These are phyloP conservation scores for Paramecium sonneborni DNA, from an alignment of 73 alveolate genomes.

Conservation along the genomic window DNA sequence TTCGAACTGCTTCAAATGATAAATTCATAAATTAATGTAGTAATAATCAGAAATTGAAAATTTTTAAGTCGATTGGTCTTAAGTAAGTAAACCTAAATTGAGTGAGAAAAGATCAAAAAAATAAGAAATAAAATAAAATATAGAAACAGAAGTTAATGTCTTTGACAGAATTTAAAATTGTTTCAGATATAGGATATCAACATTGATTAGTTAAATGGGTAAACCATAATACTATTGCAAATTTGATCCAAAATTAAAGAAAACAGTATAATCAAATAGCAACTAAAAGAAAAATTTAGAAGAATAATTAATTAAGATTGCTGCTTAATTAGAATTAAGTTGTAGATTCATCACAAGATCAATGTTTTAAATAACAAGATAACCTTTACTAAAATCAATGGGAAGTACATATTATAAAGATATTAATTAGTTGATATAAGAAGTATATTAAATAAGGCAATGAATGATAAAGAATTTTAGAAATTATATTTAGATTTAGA, in stretches of 20 bases:
- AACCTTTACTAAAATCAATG: conserved; percentile 40
- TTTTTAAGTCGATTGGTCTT: conserved; percentile 33
- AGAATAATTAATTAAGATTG: background rate
- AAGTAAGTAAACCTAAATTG: conserved; percentile 17
- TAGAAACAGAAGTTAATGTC: conserved; percentile 18
- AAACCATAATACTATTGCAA: conserved; percentile 53
- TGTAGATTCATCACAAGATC: background rate
- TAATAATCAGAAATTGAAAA: background rate
- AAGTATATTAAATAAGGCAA: conserved; percentile 16
- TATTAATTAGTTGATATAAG: conserved; percentile 50
- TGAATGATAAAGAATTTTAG: conserved; percentile 40
- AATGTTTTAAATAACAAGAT: conserved; percentile 24
- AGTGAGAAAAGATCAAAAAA: background rate
- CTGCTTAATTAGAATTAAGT: conserved; percentile 2
- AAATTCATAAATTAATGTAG: background rate
- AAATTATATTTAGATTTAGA: conserved; percentile 63
- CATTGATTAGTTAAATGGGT: conserved; percentile 50
- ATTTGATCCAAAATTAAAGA: conserved; percentile 47
- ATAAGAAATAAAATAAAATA: background rate
- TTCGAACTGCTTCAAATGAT: background rate
- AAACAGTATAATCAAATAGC: background rate
- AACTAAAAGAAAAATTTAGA: conserved; percentile 32
- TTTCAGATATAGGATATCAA: conserved; percentile 42
- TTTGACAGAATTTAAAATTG: conserved; percentile 40
- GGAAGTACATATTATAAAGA: background rate